Percentiles rank a stretch among this genome's conserved stretches.
Evolutionary conservation across 192 early-diverging fungal genomes (phyloP).

Genomic region (Obelidium mucronatum): DNA sequence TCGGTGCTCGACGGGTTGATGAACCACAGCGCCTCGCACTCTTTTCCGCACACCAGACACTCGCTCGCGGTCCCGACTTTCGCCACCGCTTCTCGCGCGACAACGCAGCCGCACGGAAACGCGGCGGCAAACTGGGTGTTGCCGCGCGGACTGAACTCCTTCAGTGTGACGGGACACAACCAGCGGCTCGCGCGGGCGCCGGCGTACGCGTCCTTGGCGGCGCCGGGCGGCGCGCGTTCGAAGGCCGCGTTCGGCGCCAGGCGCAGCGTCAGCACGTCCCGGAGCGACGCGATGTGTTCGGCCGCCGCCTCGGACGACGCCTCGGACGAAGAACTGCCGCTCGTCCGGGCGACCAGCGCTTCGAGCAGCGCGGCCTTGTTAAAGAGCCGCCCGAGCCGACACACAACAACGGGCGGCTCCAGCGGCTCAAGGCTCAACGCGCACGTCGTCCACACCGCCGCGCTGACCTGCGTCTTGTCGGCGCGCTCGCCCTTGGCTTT

Average conservation of each 20-base stretch:
- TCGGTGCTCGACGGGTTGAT: conserved; percentile 71
- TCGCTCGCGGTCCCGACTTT: conserved; percentile 54
- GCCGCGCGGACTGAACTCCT: conserved; percentile 34
- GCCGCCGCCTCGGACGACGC: conserved; percentile 79
- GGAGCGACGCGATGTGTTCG: conserved; percentile 72
- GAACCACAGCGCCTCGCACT: conserved; percentile 6
- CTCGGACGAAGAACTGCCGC: no score
- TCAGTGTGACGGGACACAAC: conserved; percentile 81
- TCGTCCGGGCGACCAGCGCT: conserved; percentile 79
- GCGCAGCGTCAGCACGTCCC: conserved; percentile 73
- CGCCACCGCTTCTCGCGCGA: conserved; percentile 80
- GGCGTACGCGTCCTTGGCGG: background rate
- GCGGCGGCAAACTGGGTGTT: background rate
- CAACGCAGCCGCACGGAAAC: conserved; percentile 66
- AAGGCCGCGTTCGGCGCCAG: conserved; percentile 51
- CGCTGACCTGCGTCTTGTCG: conserved; percentile 69
- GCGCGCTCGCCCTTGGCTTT: conserved; percentile 70
- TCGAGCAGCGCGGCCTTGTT: conserved; percentile 83
- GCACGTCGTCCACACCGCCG: conserved; percentile 77
- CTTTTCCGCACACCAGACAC: conserved; percentile 73
- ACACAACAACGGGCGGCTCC: conserved; percentile 70
- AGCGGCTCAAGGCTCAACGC: conserved; percentile 79
- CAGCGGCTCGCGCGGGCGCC: conserved; percentile 37
- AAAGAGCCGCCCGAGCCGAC: conserved; percentile 80
- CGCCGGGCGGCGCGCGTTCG: background rate